Evolutionary conservation across 805 yeast genomes (phyloP).

Genomic region (Spathaspora girioi): DNA sequence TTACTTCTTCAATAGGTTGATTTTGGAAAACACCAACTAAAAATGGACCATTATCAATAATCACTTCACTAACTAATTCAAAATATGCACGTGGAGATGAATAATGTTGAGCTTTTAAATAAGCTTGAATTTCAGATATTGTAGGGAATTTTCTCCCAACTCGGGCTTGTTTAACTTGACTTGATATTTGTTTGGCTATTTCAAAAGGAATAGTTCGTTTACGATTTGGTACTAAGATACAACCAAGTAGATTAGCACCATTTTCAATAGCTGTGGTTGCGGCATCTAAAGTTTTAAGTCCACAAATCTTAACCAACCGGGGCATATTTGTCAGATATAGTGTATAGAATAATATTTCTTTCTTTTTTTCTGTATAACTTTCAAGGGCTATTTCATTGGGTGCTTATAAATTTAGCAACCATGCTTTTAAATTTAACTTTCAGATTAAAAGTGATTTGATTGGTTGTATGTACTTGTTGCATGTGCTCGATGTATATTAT

Average conservation of each 20-base stretch:
- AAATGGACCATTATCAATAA: slow-evolving; percentile 53
- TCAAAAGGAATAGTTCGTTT: slow-evolving; percentile 56
- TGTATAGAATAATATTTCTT: not conserved
- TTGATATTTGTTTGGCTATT: slow-evolving; percentile 25
- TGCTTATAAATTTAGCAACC: too few relatives aligned
- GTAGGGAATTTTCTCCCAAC: slow-evolving; percentile 15
- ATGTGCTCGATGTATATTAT: too few relatives aligned
- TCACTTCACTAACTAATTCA: slow-evolving; percentile 13
- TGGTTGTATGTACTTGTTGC: too few relatives aligned
- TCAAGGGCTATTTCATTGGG: too few relatives aligned
- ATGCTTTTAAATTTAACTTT: too few relatives aligned
- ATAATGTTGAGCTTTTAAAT: slow-evolving; percentile 6
- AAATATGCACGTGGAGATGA: slow-evolving; percentile 26
- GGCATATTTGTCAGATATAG: not conserved
- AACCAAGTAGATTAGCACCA: slow-evolving; percentile 79
- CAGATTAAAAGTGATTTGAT: too few relatives aligned
- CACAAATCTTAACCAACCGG: slow-evolving; percentile 77
- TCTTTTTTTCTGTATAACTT: too few relatives aligned
- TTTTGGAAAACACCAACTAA: slow-evolving; percentile 90
- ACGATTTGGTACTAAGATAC: slow-evolving; percentile 82
- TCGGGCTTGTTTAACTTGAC: slow-evolving; percentile 23
- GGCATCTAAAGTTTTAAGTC: slow-evolving; percentile 62
- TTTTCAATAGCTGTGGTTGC: slow-evolving; percentile 65
- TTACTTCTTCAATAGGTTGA: slow-evolving; percentile 65
- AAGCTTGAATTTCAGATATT: slow-evolving; percentile 12